phyloP scores from a whole-genome alignment of 2,329 filamentous ascomycete genomes.

The Annulohypoxylon truncatum region DNA sequence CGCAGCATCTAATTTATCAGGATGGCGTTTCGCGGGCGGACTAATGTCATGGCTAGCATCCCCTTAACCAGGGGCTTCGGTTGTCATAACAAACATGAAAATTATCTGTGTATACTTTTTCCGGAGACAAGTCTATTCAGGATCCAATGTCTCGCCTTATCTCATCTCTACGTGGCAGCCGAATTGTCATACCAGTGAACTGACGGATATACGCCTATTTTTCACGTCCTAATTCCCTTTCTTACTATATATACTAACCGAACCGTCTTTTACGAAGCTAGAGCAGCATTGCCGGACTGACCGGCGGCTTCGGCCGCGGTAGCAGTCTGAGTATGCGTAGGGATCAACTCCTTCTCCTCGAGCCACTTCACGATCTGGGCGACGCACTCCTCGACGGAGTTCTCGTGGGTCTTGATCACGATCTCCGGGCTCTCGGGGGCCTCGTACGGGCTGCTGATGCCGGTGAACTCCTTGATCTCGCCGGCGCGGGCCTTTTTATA shows the following conservation, averaged over 20 bases:
- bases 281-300: slow-evolving; percentile 12
- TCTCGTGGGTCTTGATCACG: slow-evolving; percentile 83
- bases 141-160: not conserved
- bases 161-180: not conserved
- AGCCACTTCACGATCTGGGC: slow-evolving; percentile 84
- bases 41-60: slow-evolving; percentile 31
- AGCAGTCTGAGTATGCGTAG: slow-evolving; percentile 34
- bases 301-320: slow-evolving; percentile 31
- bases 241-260: not conserved
- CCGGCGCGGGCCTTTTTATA: slow-evolving; percentile 97
- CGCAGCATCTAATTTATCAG: slow-evolving; percentile 24
- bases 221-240: not conserved
- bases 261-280: slow-evolving; percentile 21
- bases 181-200: not conserved
- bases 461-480: slow-evolving; percentile 97
- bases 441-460: slow-evolving; percentile 95
- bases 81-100: slow-evolving; percentile 24
- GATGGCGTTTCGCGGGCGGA: slow-evolving; percentile 32
- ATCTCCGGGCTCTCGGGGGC: slow-evolving; percentile 87
- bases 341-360: slow-evolving; percentile 72
- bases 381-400: slow-evolving; percentile 89
- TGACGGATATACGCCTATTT: not conserved
- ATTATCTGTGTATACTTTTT: slow-evolving; percentile 28
- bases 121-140: slow-evolving; percentile 20
- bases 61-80: slow-evolving; percentile 14